Conservation (phyloP, 2,329 filamentous ascomycete genomes). For the Stagonosporopsis tanaceti region DNA sequence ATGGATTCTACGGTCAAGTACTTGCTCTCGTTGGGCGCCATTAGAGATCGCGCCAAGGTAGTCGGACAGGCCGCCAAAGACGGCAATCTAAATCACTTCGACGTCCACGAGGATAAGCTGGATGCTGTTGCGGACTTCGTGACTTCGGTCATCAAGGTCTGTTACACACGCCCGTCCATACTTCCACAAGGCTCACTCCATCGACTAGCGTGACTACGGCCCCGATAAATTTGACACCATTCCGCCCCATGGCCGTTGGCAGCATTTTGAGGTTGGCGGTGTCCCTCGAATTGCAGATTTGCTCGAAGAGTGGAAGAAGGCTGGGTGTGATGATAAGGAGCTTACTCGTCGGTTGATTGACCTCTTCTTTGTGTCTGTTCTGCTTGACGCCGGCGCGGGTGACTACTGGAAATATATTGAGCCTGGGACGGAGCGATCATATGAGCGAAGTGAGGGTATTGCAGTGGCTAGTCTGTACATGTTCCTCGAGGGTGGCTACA, state of each 20-base stretch:
- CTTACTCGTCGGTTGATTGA: constrained; percentile 77
- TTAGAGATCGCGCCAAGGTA: constrained; percentile 38
- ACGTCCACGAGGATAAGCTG: constrained; percentile 83
- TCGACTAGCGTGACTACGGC: constrained; percentile 69
- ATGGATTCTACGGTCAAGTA: constrained; percentile 39
- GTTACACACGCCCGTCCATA: constrained; percentile 3
- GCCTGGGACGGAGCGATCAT: constrained; percentile 79
- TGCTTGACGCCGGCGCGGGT: constrained; percentile 86
- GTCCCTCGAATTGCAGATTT: constrained; percentile 74
- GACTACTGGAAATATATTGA: constrained; percentile 90
- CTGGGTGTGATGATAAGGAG: constrained; percentile 70
- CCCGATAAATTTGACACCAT: constrained; percentile 59
- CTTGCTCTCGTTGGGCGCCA: constrained; percentile 36
- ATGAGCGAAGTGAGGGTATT: constrained; percentile 84
- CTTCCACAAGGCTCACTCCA: constrained; percentile 1
- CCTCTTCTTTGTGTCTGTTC: constrained; percentile 78
- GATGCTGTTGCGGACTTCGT: constrained; percentile 82
- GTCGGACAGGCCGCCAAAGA: constrained; percentile 36
- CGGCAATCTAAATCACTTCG: constrained; percentile 75
- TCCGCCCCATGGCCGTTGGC: constrained; percentile 78
- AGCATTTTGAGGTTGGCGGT: constrained; percentile 81
- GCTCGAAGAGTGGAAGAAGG: constrained; percentile 66
- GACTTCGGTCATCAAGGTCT: constrained; percentile 86
- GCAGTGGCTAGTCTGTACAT: constrained; percentile 81
- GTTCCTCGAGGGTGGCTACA: constrained; percentile 85